Evolutionary conservation across 2,329 filamentous ascomycete genomes (phyloP), one percentile per base, ranked within the genome.

Genomic region (Arthrobotrys iridis): DNA sequence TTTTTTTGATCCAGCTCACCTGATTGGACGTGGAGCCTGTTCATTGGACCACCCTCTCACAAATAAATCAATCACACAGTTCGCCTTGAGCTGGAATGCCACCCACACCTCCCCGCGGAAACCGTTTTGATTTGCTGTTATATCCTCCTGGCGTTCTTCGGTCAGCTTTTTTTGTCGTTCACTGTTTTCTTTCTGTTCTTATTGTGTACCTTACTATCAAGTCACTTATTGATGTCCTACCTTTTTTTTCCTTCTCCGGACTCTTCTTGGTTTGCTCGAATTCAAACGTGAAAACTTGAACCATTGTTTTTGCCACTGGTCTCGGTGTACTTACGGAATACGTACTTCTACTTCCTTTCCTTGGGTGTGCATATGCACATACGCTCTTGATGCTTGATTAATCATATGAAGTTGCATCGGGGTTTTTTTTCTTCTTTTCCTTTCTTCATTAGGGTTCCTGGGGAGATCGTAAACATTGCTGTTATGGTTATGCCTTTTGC

Each of bases 21-120:
- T 41, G 67, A 72, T 72, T 65, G 67, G 67, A 72, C 67, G 67
- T 72, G 67, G 67, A 45, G 59, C 33, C 58, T 40, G 50, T 58
- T 64, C 37, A 72, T 72, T 72, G 67, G 67, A 58, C 67, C 59
- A 48, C 40, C 35, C 22, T 50, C 57, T n/a, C 22, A 20, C 20
- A 55, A 71, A 65, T 55, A n/a, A n/a, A n/a, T 65, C 33, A 37
- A 41, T 65, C 45, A 28, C 45, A 22, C 13, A 24, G 13, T 28
- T 52, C 46, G 35, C 33, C 59, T 33, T n/a, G 33, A 57, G 58
- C 40, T 62, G 40, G 58, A 45, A 45, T 62, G 30, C 30, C 50
- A 30, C 41, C n/a, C 41, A 60, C 52, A 46, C 41, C 22, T 11
- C 33, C 26, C 7, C n/a, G 24, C 40, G 35, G 15, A 43, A 26